Percentiles rank a stretch among this genome's conserved stretches.
These are phyloP conservation scores for Myxozyma nipponensis DNA, from an alignment of 805 yeast genomes.

Conservation along the genomic window DNA sequence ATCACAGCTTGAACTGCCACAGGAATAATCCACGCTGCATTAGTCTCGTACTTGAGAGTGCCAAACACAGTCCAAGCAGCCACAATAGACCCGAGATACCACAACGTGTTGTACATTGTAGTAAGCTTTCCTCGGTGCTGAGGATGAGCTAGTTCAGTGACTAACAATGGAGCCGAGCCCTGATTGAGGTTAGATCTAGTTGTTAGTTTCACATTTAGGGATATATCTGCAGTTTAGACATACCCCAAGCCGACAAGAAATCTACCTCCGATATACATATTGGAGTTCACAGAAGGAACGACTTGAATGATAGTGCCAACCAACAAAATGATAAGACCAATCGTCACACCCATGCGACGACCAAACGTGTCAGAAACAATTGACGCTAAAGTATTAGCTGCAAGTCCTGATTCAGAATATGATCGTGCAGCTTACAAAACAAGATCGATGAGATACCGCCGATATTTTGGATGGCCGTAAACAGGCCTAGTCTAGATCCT, in stretches of 20 bases:
- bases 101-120: conserved; percentile 48
- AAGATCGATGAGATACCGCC: not conserved
- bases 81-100: conserved; percentile 51
- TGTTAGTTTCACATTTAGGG: too few species aligned
- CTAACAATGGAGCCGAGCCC: conserved; percentile 14
- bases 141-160: conserved; percentile 23
- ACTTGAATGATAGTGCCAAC: conserved; percentile 18
- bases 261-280: not conserved
- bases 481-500: not conserved
- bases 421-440: conserved; percentile 12
- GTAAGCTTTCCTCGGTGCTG: conserved; percentile 35
- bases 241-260: not conserved
- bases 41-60: too few species aligned
- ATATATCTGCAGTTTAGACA: too few species aligned
- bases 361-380: conserved; percentile 11
- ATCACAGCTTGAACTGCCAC: too few species aligned
- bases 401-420: conserved; percentile 12
- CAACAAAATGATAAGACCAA: conserved; percentile 9
- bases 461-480: not conserved
- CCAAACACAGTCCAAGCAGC: conserved; percentile 25
- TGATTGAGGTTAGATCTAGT: conserved; percentile 9
- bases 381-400: conserved; percentile 14
- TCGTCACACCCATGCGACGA: conserved; percentile 16
- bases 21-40: too few species aligned
- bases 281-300: conserved; percentile 5